Percentiles rank a stretch among this genome's conserved stretches.
phyloP scores from a whole-genome alignment of 2,329 filamentous ascomycete genomes.

The Chaetomiaceae sp. region DNA sequence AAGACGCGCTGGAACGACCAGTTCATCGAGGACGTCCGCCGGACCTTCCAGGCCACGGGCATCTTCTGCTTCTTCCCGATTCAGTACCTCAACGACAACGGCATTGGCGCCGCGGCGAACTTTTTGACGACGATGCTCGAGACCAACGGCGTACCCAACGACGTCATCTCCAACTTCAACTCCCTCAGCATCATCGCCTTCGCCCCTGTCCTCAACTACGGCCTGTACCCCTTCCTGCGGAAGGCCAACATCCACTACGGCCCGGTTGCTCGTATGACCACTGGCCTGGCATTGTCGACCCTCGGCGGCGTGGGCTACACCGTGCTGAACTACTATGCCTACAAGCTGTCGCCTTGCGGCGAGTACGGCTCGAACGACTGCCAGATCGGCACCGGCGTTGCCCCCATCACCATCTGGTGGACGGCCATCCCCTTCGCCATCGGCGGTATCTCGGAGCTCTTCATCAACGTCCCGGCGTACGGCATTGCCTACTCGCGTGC shows the following conservation, averaged over 20 bases:
- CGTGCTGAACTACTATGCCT: slow-evolving; percentile 37
- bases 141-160: slow-evolving; percentile 45
- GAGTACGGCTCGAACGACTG: slow-evolving; percentile 35
- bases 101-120: slow-evolving; percentile 43
- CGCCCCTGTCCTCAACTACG: slow-evolving; percentile 42
- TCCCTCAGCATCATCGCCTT: slow-evolving; percentile 41
- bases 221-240: slow-evolving; percentile 41
- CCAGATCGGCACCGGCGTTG: slow-evolving; percentile 31
- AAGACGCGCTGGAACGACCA: slow-evolving; percentile 53
- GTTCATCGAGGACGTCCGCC: slow-evolving; percentile 60
- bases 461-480: slow-evolving; percentile 45
- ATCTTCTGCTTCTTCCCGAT: slow-evolving; percentile 50
- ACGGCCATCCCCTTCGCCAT: slow-evolving; percentile 48
- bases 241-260: slow-evolving; percentile 39
- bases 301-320: slow-evolving; percentile 40
- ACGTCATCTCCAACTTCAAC: slow-evolving; percentile 46
- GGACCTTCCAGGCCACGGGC: slow-evolving; percentile 54
- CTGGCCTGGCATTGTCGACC: slow-evolving; percentile 44
- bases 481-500: slow-evolving; percentile 47
- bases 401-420: slow-evolving; percentile 48
- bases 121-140: slow-evolving; percentile 43
- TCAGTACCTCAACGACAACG: slow-evolving; percentile 41
- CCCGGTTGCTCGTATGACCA: slow-evolving; percentile 43
- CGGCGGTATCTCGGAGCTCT: slow-evolving; percentile 46
- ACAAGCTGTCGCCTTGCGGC: slow-evolving; percentile 37